These are phyloP conservation scores for Colletotrichum sansevieriae DNA, from an alignment of 2,329 filamentous ascomycete species.

Conservation along the genomic window DNA sequence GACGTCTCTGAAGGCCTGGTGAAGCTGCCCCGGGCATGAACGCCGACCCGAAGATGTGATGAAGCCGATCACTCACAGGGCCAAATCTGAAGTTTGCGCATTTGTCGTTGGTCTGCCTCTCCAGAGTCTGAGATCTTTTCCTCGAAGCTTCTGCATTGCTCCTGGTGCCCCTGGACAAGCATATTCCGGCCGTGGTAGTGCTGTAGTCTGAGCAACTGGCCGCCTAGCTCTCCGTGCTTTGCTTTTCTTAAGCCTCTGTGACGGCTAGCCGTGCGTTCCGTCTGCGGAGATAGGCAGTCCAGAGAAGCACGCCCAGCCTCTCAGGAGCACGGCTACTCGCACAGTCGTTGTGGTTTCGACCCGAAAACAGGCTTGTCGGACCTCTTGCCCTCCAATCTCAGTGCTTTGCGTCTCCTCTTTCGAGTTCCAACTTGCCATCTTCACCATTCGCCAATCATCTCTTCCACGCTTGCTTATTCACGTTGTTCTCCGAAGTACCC, in stretches of 20 bases:
- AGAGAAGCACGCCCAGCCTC: constrained; percentile 12
- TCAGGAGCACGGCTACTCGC: constrained; percentile 30
- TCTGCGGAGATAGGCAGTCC: constrained; percentile 12
- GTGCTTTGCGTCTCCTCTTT: constrained; percentile 27
- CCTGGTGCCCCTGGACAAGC: neutral
- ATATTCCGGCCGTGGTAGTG: constrained; percentile 13
- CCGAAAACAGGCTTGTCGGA: constrained; percentile 34
- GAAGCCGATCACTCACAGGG: constrained; percentile 14
- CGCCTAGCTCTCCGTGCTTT: constrained; percentile 1
- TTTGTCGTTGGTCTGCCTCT: constrained; percentile 15
- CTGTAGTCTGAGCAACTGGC: constrained; percentile 2
- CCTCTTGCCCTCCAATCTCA: constrained; percentile 35
- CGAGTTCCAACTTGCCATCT: constrained; percentile 34
- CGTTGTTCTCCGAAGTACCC: constrained; percentile 28
- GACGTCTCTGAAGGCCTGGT: constrained; percentile 31
- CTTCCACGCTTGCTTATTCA: constrained; percentile 23
- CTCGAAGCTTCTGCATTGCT: constrained; percentile 14
- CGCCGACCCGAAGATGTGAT: constrained; percentile 31
- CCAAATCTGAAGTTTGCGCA: constrained; percentile 14
- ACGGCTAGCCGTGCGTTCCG: constrained; percentile 40
- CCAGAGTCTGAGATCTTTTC: constrained; percentile 22
- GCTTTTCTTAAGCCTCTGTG: constrained; percentile 10
- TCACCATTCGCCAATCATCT: constrained; percentile 24
- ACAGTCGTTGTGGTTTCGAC: constrained; percentile 33
- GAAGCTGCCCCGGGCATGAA: constrained; percentile 33